Evolutionary conservation across 2,329 filamentous ascomycete genomes (phyloP).

Genomic region (Pyricularia pennisetigena): DNA sequence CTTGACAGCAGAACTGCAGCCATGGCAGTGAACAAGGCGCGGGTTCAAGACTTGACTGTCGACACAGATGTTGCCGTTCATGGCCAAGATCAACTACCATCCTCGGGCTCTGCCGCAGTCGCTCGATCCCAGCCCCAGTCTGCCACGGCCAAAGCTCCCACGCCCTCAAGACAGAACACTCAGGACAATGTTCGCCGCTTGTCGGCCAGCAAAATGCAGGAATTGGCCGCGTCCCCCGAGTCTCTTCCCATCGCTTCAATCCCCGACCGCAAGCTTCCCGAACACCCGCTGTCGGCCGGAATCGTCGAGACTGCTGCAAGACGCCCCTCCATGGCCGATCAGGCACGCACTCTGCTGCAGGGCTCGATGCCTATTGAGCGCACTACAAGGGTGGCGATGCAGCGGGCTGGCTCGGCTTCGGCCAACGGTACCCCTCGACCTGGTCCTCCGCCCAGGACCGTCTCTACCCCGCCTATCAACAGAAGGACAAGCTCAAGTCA

Average conservation of each 20-base stretch:
- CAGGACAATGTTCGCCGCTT: conserved; percentile 39
- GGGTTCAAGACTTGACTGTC: neutral
- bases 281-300: conserved; percentile 26
- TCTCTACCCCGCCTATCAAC: conserved; percentile 42
- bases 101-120: neutral
- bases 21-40: neutral
- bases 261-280: conserved; percentile 22
- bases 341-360: conserved; percentile 16
- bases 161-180: conserved; percentile 14
- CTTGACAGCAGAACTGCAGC: neutral
- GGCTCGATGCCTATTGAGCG: conserved; percentile 16
- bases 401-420: neutral
- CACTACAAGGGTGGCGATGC: conserved; percentile 12
- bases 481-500: conserved; percentile 23
- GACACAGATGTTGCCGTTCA: neutral
- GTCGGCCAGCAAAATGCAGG: conserved; percentile 48
- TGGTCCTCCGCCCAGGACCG: conserved; percentile 22
- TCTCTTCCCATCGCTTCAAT: conserved; percentile 45
- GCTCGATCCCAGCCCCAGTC: neutral
- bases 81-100: neutral
- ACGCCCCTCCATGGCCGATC: conserved; percentile 21
- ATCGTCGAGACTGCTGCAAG: conserved; percentile 21
- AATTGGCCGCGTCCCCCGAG: conserved; percentile 44
- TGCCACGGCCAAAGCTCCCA: neutral
- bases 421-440: conserved; percentile 7